Percentiles rank a stretch among this genome's conserved stretches.
phyloP scores from a whole-genome alignment of 139 green algal species.

The Chlorella sp. region DNA sequence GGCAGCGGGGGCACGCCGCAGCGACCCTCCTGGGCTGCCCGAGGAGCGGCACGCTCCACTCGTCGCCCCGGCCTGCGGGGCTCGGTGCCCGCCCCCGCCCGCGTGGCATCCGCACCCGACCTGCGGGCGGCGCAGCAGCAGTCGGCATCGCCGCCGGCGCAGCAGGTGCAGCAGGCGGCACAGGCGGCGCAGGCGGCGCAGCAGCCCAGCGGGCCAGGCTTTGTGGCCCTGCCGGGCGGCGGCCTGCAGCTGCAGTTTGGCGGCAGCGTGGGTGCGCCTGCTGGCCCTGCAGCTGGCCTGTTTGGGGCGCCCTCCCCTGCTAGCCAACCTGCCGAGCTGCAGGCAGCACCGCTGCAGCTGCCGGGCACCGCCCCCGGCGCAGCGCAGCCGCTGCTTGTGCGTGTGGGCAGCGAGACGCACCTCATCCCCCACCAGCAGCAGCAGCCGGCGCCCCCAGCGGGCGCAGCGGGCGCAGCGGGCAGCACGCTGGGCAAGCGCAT shows the following conservation, averaged over 20 bases:
- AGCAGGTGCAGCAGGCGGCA: not conserved
- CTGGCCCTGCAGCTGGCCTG: too few relatives aligned
- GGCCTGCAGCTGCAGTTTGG: conserved; percentile 34
- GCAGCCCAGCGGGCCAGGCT: not conserved
- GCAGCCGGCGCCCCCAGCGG: not conserved
- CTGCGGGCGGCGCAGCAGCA: not conserved
- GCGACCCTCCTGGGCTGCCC: not conserved
- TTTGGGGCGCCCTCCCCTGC: too few relatives aligned
- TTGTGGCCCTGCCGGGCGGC: conserved; percentile 9
- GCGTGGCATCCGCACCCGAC: not conserved
- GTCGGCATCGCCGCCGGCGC: not conserved
- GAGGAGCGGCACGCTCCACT: conserved; percentile 33
- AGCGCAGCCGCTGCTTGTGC: conserved; percentile 54
- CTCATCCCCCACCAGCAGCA: conserved; percentile 51
- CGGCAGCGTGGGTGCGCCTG: too few relatives aligned
- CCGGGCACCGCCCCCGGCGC: not conserved
- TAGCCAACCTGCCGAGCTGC: too few relatives aligned
- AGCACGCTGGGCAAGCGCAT: conserved; percentile 45
- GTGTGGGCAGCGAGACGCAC: conserved; percentile 69
- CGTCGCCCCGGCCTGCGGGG: conserved; percentile 1
- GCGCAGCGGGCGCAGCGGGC: not conserved
- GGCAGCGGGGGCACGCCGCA: conserved; percentile 17
- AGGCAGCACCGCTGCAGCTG: not conserved
- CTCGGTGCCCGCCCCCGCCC: not conserved
- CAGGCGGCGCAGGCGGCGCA: not conserved